A percentile compares a stretch with the other conserved stretches of the same genome.
phyloP scores from a whole-genome alignment of 1,284 basidiomycete genomes.

The Moesziomyces globuligerus region DNA sequence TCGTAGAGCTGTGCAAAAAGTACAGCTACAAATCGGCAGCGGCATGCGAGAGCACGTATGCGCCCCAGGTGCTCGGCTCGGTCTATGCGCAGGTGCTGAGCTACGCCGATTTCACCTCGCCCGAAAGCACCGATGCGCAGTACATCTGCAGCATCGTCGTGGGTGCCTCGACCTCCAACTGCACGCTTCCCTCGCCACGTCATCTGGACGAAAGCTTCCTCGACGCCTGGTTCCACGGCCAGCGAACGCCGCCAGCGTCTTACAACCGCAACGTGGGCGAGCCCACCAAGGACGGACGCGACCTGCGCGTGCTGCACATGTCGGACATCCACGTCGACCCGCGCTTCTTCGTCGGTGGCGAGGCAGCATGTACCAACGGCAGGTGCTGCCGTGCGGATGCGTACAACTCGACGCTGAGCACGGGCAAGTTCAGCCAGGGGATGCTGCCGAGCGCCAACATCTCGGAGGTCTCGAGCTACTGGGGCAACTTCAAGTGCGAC shows the following conservation, averaged over 20 bases:
- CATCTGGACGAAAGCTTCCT: constrained; percentile 48
- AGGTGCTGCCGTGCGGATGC: constrained; percentile 77
- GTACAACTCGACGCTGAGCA: constrained; percentile 72
- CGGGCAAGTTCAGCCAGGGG: constrained; percentile 40
- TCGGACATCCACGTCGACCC: constrained; percentile 83
- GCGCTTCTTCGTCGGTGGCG: constrained; percentile 78
- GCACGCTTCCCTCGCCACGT: constrained; percentile 47
- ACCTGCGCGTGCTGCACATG: constrained; percentile 78
- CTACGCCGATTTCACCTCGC: constrained; percentile 56
- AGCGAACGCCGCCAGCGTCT: constrained; percentile 27
- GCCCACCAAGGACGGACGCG: constrained; percentile 70
- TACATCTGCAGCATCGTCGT: constrained; percentile 61
- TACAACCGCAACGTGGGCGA: constrained; percentile 39
- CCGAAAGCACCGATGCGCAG: constrained; percentile 49
- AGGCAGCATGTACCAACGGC: constrained; percentile 79
- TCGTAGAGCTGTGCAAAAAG: constrained; percentile 74
- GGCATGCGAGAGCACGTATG: constrained; percentile 56
- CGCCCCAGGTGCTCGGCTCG: constrained; percentile 45
- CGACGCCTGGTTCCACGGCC: constrained; percentile 57
- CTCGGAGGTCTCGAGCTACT: constrained; percentile 56
- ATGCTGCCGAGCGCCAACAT: constrained; percentile 47
- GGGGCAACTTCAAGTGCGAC: constrained; percentile 72
- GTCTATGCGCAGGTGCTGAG: constrained; percentile 60
- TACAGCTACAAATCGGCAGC: constrained; percentile 73
- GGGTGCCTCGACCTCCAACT: constrained; percentile 35